Percentiles rank a stretch among this genome's conserved stretches.
phyloP scores from a whole-genome alignment of 345 rosid species.

The Clausena lansium region DNA sequence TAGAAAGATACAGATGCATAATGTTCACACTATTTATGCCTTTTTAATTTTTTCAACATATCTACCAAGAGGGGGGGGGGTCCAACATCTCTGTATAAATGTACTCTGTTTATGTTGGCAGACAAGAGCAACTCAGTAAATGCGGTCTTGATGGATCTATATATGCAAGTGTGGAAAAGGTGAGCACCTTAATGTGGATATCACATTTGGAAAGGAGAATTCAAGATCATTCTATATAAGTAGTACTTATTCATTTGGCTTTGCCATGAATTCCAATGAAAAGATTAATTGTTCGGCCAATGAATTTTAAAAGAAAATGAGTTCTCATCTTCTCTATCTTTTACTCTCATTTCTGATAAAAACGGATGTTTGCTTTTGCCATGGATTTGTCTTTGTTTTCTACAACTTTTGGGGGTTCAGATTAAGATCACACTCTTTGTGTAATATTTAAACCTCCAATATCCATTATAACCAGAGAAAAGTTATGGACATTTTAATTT shows the following conservation, averaged over 20 bases:
- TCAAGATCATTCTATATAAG: background rate
- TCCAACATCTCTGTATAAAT: background rate
- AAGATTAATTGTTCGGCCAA: background rate
- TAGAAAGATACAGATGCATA: background rate
- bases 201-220: background rate
- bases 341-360: background rate
- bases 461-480: background rate
- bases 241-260: background rate
- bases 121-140: conserved; percentile 51
- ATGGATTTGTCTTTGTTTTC: background rate
- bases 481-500: background rate
- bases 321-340: background rate
- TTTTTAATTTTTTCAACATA: background rate
- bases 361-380: background rate
- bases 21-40: background rate
- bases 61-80: no score
- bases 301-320: background rate
- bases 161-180: conserved; percentile 47
- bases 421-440: background rate
- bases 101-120: conserved; percentile 24
- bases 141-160: conserved; percentile 58
- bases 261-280: background rate
- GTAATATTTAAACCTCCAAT: background rate
- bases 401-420: background rate
- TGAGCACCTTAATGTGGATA: conserved; percentile 12